phyloP scores from a whole-genome alignment of 257 asterid genomes.

The Lycium ferocissimum region DNA sequence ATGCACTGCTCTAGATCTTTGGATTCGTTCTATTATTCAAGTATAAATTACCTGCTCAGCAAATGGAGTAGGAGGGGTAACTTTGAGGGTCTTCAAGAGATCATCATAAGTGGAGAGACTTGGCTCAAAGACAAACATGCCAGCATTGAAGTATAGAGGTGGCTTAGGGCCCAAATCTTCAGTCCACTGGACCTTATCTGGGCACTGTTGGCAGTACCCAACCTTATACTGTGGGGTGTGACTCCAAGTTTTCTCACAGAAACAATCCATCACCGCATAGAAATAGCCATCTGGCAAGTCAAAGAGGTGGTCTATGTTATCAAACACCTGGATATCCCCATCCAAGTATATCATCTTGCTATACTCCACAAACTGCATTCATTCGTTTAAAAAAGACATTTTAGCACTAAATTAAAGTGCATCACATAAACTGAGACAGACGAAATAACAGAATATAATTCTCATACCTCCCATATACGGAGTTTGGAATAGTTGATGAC shows the following conservation, averaged over 20 bases:
- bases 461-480: conserved; percentile 24
- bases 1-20: too few species aligned
- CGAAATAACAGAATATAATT: too few species aligned
- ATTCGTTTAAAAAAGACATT: background rate
- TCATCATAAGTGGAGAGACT: conserved; percentile 19
- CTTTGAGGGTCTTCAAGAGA: conserved; percentile 6
- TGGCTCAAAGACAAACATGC: conserved; percentile 30
- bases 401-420: background rate
- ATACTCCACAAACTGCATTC: conserved; percentile 29
- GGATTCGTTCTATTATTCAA: background rate
- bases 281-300: conserved; percentile 25
- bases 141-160: conserved; percentile 28
- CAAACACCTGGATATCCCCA: conserved; percentile 29
- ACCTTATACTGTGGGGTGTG: conserved; percentile 18
- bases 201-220: conserved; percentile 30
- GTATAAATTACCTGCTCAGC: conserved; percentile 25
- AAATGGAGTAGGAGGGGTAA: conserved; percentile 27
- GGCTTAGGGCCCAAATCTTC: conserved; percentile 24
- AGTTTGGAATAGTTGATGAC: conserved; percentile 29
- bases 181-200: conserved; percentile 22
- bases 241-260: conserved; percentile 31
- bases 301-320: conserved; percentile 30
- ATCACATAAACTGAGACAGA: background rate
- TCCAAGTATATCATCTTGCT: conserved; percentile 33
- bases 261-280: conserved; percentile 29